Evolutionary conservation across 345 rosid species (phyloP), one percentile per base, ranked within the genome.

Genomic region (Odontarrhena argentea): DNA sequence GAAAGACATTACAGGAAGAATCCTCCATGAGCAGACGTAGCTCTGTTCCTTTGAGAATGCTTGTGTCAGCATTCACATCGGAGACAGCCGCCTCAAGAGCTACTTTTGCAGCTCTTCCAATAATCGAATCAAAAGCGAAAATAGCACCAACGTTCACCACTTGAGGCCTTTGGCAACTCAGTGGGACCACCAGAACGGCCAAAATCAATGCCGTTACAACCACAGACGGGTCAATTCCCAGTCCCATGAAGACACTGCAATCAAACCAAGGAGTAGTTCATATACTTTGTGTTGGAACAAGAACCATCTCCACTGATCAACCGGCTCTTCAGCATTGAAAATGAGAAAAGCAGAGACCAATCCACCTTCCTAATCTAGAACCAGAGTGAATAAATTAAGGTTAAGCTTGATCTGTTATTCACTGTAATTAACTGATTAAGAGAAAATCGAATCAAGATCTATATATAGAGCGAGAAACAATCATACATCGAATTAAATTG

Each of bases 61-160:
- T 68, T 26, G 75, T 53, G 56, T 83, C 78, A 37, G 70, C 71
- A 42, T 89, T 92, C 57, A 92, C 78, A 76, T 85, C 96, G 30
- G 77, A 60, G 0, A 80, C 76, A 3, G 96, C 97, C 25, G 85
- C 84, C 50, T 80, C 80, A 5, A 89, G 84, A 2, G 98, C 93
- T 45, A 75, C 70, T 81, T 79, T 87, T 64, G 96, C 89, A 71
- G 81, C 88, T 71, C 82, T 82, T 60, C 98, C 98, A 26, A 92
- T 85, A 9, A 85, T 85, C 4, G 98, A 87, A 74, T 87, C 78
- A 74, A 75, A 80, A 54, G 88, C 68, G 36, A 89, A 86, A 77
- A 87, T 59, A 43, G 89, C 91, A 60, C 93, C 98, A 26, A 92
- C 7, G 34, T 83, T 82, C 44, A 86, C 95, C 58, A 56, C 76